Evolutionary conservation across 148 eudicot genomes (phyloP), one percentile per base, ranked within the genome.

Genomic region (Camellia granthamiana): DNA sequence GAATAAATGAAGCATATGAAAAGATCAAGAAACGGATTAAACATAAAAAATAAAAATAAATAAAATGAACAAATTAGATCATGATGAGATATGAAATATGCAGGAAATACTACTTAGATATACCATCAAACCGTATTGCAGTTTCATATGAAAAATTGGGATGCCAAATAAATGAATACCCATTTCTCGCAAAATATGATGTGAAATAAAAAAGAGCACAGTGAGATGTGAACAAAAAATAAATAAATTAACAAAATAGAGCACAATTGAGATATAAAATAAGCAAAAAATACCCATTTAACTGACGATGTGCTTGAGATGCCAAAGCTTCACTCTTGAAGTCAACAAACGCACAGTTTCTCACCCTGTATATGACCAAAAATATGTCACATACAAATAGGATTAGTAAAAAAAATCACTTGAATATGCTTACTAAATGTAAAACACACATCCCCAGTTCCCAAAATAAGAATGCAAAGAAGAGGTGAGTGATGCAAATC

Each of bases 261-360:
- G 74, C 55, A 49, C 10, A 19, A 42, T 1, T 43, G 67, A 3
- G 52, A 59, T n/a, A 38, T 41, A 14, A 41, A 77, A 21, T 13
- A 62, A 61, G 15, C 30, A 66, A 16, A 56, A 49, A 7, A 43
- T 75, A 75, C 78, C 98, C 97, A 83, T 90, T 87, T 65, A 95
- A 86, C 83, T 93, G 98, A 69, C 88, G 85, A 54, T 90, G 96
- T 66, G 97, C 98, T 81, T 91, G 97, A 69, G 86, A 85, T 61
- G 98, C 97, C 80, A 87, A 77, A 74, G 84, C 76, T 82, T 93
- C 96, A 82, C 85, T 90, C 81, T 81, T 87, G 86, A 95, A 95
- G 81, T 95, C 98, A 58, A 95, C 90, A 82, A 95, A 95, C 1
- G 94, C 97, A 78, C 92, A 95, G 81, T 91, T 95, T 86, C 89